Evolutionary conservation across 2,329 filamentous ascomycete species (phyloP), one percentile per base, ranked within the genome.

Genomic region (Tolypocladium sp.): DNA sequence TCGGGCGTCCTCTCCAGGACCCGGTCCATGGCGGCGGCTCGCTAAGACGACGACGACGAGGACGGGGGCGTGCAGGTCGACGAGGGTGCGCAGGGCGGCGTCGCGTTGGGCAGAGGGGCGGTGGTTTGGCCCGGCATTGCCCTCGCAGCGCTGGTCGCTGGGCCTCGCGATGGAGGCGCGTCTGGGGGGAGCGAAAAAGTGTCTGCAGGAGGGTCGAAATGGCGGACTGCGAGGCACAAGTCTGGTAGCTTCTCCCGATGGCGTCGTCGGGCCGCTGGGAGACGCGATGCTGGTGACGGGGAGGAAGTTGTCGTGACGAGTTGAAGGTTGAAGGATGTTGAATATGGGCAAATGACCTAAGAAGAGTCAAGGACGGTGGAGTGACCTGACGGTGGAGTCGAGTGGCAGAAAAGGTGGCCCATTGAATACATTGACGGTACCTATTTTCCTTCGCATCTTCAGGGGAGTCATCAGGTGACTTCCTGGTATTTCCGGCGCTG

Each of bases 1-100:
- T 71, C 70, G 20, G 73, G 68, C 40, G 68, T 70, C 22, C 63
- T 64, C 46, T 72, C 71, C 27, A 66, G 61, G 46, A 64, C 61
- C 38, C 62, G 64, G 41, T 74, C 70, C 72, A 73, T 74, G 61
- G 55, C 55, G 41, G 30, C 27, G 49, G 49, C 49, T 52, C 30
- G 49, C 49, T 52, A 52, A 13, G 49, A 35, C 30, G 49, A 22
- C 49, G 49, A 7, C 22, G 17, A 17, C 15, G 46, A 33, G 7
- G 27, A n/a, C 8, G 27, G 49, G 27, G 49, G 30, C 17, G 49
- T 7, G 30, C 49, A 35, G 30, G 9, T 52, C 30, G 49, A 33
- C 17, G 13, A 15, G 10, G 30, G 5, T 52, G 49, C 49, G 30
- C 49, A 15, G 30, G 30, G 30, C 20, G 30, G 30, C 49, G 49